Evolutionary conservation across 305 asterid species (phyloP), one percentile per base, ranked within the genome.

Genomic region (Ilex paraguariensis): DNA sequence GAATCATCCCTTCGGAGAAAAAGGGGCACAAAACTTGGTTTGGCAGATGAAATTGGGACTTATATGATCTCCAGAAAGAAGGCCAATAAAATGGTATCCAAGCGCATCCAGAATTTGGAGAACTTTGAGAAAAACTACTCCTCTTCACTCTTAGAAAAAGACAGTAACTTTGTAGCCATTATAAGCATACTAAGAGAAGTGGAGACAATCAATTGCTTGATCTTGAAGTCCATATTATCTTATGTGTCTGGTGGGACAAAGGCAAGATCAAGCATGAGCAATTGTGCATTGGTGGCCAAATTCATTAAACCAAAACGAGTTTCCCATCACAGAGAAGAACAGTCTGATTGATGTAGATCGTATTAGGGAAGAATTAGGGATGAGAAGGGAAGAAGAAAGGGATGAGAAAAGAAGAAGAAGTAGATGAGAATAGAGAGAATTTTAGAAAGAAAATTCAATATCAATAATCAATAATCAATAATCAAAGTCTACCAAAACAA

Each of bases 1-100:
- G 56, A 73, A 60, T 73, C 70, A 44, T 67, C 70, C 7, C 62
- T 67, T 50, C 32, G 70, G 31, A 73, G 70, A 15, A 59, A 32
- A 7, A 52, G 58, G 50, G 49, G 45, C 36, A 61, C 49, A 39
- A 51, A 59, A 59, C 59, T 66, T 15, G 51, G 48, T 13, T 3
- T 13, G 11, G 17, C 11, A 15, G 16, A 44, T 16, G 57, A 58
- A 3, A 30, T 55, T 8, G 7, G 16, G 14, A 42, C 50, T 56
- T 57, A 56, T 17, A 8, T 3, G 48, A 13, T 55, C 4, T 49
- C 68, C 3, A 69, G 52, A 51, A 74, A 64, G 30, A 68, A 46
- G 46, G 48, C 68, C 3, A 62, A 36, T n/a, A 71, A 60, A 48
- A 57, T 59, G 64, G 54, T 66, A 12, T 56, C 13, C 2, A 60